phyloP scores from a whole-genome alignment of 345 rosid genomes.

The Eucalyptus guilfoylei region DNA sequence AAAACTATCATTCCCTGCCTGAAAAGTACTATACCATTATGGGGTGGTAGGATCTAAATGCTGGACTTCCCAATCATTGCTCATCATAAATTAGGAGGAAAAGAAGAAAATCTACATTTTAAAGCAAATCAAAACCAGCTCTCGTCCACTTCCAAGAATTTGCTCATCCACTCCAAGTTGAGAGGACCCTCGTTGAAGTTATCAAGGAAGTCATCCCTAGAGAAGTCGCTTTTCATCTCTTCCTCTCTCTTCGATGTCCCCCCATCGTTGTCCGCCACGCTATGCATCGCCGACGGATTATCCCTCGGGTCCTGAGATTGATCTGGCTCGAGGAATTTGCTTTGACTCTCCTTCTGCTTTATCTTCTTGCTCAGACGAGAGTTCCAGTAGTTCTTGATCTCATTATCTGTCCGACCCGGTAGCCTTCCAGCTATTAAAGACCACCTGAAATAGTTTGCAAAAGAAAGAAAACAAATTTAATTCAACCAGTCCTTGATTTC shows the following conservation, averaged over 20 bases:
- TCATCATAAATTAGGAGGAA: background rate
- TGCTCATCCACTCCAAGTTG: constrained; percentile 33
- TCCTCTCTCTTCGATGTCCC: background rate
- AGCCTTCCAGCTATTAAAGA: constrained; percentile 47
- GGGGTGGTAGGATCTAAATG: background rate
- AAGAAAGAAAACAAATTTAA: background rate
- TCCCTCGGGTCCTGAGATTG: background rate
- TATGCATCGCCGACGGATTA: background rate
- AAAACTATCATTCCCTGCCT: background rate
- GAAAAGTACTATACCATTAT: background rate
- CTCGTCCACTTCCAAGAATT: constrained; percentile 19
- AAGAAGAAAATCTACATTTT: background rate
- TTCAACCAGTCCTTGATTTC: background rate
- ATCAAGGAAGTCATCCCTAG: constrained; percentile 1
- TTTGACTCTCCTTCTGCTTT: constrained; percentile 8
- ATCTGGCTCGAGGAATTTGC: background rate
- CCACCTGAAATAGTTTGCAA: constrained; percentile 18
- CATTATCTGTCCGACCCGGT: constrained; percentile 42
- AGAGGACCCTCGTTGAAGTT: constrained; percentile 9
- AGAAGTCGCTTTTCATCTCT: background rate
- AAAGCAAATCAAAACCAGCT: constrained; percentile 2
- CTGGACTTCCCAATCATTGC: background rate
- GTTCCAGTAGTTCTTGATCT: constrained; percentile 48
- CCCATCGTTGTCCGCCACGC: background rate
- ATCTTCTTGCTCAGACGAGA: constrained; percentile 39